phyloP scores from a whole-genome alignment of 2,329 filamentous ascomycete species.

The Talaromyces verruculosus region DNA sequence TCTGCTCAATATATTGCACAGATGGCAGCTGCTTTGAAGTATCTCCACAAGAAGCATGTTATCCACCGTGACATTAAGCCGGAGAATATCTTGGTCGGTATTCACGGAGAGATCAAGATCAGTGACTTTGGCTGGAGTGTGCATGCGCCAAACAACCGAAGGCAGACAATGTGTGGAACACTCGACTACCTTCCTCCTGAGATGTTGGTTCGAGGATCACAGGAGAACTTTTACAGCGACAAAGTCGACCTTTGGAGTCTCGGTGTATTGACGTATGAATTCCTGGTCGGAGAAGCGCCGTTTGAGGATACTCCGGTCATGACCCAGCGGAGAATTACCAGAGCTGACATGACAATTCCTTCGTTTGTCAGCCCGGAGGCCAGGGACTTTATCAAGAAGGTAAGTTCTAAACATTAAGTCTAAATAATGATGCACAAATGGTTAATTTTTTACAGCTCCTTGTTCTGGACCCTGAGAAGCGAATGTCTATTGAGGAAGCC shows the following conservation, averaged over 20 bases:
- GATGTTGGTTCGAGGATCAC: constrained; percentile 82
- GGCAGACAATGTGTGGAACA: constrained; percentile 95
- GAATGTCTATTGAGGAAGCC: constrained; percentile 85
- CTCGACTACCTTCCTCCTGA: constrained; percentile 96
- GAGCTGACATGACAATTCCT: constrained; percentile 89
- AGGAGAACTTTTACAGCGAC: constrained; percentile 87
- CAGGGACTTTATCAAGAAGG: constrained; percentile 86
- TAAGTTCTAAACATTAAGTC: constrained; percentile 38
- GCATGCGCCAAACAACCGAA: constrained; percentile 89
- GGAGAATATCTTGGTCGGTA: constrained; percentile 92
- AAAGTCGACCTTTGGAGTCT: constrained; percentile 97
- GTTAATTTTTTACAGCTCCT: constrained; percentile 60
- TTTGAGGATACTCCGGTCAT: constrained; percentile 95
- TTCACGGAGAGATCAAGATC: constrained; percentile 98
- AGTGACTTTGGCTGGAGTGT: constrained; percentile 99
- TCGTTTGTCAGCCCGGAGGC: constrained; percentile 88
- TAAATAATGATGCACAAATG: not conserved
- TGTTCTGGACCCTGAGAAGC: constrained; percentile 89
- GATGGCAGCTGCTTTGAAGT: constrained; percentile 85
- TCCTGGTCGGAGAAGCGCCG: constrained; percentile 90
- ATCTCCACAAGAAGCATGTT: constrained; percentile 93
- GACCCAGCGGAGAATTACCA: constrained; percentile 85
- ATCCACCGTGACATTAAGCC: constrained; percentile 98
- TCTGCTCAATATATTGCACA: constrained; percentile 84
- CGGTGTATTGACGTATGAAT: constrained; percentile 94